These are phyloP conservation scores for Saprolegnia diclina DNA, from an alignment of 352 stramenopile genomes.

Conservation along the genomic window DNA sequence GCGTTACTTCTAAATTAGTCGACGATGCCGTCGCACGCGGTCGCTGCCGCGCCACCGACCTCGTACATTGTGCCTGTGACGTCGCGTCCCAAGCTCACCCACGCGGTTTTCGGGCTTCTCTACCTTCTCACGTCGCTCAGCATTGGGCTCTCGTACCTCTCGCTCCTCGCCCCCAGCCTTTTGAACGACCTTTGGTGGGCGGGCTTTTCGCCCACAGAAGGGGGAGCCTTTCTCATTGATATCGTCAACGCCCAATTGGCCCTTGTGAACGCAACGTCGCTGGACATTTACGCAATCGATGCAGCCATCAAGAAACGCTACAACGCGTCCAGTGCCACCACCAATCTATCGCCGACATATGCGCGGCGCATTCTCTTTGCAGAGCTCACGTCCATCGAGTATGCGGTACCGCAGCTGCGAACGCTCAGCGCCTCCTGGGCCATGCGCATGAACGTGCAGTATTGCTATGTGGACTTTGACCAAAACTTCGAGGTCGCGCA, in stretches of 20 bases:
- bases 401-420: not conserved
- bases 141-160: not conserved
- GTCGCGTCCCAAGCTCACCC: no score
- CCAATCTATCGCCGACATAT: not conserved
- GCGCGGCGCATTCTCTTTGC: not conserved
- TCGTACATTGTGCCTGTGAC: no score
- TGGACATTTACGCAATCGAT: not conserved
- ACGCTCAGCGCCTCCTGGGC: not conserved
- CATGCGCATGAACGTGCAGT: slow-evolving; percentile 7
- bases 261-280: not conserved
- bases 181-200: slow-evolving; percentile 8
- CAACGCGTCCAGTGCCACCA: not conserved
- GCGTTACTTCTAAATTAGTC: no score
- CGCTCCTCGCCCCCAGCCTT: not conserved
- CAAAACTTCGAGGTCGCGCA: slow-evolving; percentile 23
- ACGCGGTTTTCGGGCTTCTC: not conserved
- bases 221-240: slow-evolving; percentile 1
- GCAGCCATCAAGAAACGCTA: not conserved
- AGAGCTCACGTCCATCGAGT: slow-evolving; percentile 4
- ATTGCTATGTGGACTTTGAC: slow-evolving; percentile 22
- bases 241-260: not conserved
- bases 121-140: not conserved
- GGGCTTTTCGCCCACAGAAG: not conserved
- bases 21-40: no score
- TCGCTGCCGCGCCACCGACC: no score